Evolutionary conservation across 129 eudicot genomes (phyloP), one percentile per base, ranked within the genome.

Genomic region (Glebionis coronaria): DNA sequence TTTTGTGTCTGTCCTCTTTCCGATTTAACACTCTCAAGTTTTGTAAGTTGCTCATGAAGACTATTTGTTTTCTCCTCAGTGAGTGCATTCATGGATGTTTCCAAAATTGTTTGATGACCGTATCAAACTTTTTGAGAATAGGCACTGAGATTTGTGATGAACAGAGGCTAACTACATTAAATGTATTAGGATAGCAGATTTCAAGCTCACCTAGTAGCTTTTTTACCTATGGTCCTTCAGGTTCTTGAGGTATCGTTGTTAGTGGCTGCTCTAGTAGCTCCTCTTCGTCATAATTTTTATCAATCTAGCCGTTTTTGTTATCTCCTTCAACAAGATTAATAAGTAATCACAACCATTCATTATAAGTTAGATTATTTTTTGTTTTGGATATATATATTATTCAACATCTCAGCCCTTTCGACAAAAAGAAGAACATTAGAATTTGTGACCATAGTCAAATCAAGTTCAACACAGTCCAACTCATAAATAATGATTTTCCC

Each of bases 401-500:
- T 49, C 8, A 25, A 47, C 21, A 49, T 65, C 46, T 27, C 59
- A 9, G 45, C 25, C 25, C 12, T n/a, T 23, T 13, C 27, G 45
- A 9, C n/a, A 9, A 65, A 13, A 47, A 49, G 70, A 65, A 47
- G 53, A 15, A 13, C 42, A 56, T 56, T 12, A 35, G 62, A 25
- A 56, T 25, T 2, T 25, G 28, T 56, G 15, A 25, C 62, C 62
- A 8, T 16, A 10, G 71, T 35, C 71, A 66, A 47, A 27, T 29
- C 53, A 12, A 8, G 4, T 18, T 45, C 56, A 20, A 19, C 69
- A 27, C 47, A 21, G 56, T 64, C 56, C 28, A 64, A 45, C 20
- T 56, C 69, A 45, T 64, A 46, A 21, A 64, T 64, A 56, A 64
- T 64, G 21, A 64, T 64, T 46, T 64, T 64, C 42, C 69, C 69